Percentiles rank a stretch among this genome's conserved stretches.
phyloP scores from a whole-genome alignment of 495 filamentous ascomycete species.

The Penicillium herquei region DNA sequence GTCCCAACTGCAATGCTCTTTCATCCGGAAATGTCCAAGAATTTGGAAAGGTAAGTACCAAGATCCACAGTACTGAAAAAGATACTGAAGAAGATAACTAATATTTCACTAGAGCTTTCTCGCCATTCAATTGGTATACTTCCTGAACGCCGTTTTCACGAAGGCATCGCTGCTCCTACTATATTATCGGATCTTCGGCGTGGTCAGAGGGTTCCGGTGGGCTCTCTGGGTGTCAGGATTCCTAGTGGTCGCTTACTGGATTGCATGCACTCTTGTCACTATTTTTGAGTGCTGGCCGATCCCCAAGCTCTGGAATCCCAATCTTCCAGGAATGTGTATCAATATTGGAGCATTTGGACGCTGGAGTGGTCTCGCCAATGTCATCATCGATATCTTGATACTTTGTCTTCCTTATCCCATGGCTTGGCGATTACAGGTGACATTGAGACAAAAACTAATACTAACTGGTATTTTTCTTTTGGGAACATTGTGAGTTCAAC shows the following conservation, averaged over 20 bases:
- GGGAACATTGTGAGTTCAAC: conserved; percentile 30
- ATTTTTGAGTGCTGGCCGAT: conserved; percentile 24
- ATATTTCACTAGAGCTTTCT: conserved; percentile 20
- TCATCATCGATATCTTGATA: conserved; percentile 44
- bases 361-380: conserved; percentile 45
- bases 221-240: conserved; percentile 30
- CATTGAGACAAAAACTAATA: conserved; percentile 29
- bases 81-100: too few species aligned
- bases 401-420: conserved; percentile 43
- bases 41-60: conserved; percentile 24
- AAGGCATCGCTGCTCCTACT: conserved; percentile 41
- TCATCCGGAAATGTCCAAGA: conserved; percentile 6
- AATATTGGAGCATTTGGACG: conserved; percentile 42
- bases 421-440: conserved; percentile 35
- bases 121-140: conserved; percentile 26
- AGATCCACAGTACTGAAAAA: background rate
- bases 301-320: conserved; percentile 22
- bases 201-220: conserved; percentile 34
- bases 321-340: conserved; percentile 33
- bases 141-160: conserved; percentile 24
- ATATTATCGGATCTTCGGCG: conserved; percentile 42
- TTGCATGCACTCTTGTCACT: conserved; percentile 19
- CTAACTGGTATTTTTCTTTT: conserved; percentile 34
- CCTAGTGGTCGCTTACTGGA: conserved; percentile 39
- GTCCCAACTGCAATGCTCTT: conserved; percentile 15